Percentiles rank a stretch among this genome's conserved stretches.
These are phyloP conservation scores for Venustampulla echinocandica DNA, from an alignment of 495 filamentous ascomycete genomes.

Conservation along the genomic window DNA sequence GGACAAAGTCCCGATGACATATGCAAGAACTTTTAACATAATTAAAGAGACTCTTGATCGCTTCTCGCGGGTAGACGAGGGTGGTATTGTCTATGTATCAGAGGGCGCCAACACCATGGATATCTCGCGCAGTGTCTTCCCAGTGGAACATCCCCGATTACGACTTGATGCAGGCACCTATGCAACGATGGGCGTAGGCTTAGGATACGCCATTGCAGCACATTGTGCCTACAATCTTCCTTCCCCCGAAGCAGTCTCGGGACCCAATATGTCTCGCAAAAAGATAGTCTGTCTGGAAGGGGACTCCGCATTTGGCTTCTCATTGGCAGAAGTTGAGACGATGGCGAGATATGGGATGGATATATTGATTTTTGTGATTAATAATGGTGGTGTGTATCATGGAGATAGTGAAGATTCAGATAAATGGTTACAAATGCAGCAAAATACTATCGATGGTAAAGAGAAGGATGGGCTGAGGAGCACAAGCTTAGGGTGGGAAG, in stretches of 20 bases:
- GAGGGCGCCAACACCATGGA: slow-evolving; percentile 66
- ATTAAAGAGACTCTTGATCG: slow-evolving; percentile 37
- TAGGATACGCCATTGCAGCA: slow-evolving; percentile 57
- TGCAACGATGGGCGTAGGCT: slow-evolving; percentile 61
- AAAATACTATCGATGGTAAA: slow-evolving; percentile 24
- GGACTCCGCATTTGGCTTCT: slow-evolving; percentile 56
- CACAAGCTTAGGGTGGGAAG: slow-evolving; percentile 50
- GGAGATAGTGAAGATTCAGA: slow-evolving; percentile 36
- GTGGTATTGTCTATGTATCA: slow-evolving; percentile 51
- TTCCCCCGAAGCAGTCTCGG: slow-evolving; percentile 22
- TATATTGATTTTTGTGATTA: slow-evolving; percentile 53
- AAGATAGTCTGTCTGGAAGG: slow-evolving; percentile 56
- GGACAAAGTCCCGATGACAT: slow-evolving; percentile 39
- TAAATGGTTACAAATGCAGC: slow-evolving; percentile 27
- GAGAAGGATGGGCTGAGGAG: slow-evolving; percentile 35
- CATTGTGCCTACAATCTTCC: slow-evolving; percentile 49
- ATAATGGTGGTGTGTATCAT: slow-evolving; percentile 58
- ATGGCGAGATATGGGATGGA: slow-evolving; percentile 56
- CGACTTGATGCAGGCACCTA: slow-evolving; percentile 57
- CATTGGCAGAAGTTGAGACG: slow-evolving; percentile 55
- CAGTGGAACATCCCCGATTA: slow-evolving; percentile 47
- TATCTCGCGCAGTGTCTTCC: slow-evolving; percentile 53
- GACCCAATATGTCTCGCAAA: slow-evolving; percentile 36
- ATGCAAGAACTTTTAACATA: slow-evolving; percentile 45
- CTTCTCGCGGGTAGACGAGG: slow-evolving; percentile 33